These are phyloP conservation scores for Candida boidinii DNA, from an alignment of 805 yeast species.

Conservation along the genomic window DNA sequence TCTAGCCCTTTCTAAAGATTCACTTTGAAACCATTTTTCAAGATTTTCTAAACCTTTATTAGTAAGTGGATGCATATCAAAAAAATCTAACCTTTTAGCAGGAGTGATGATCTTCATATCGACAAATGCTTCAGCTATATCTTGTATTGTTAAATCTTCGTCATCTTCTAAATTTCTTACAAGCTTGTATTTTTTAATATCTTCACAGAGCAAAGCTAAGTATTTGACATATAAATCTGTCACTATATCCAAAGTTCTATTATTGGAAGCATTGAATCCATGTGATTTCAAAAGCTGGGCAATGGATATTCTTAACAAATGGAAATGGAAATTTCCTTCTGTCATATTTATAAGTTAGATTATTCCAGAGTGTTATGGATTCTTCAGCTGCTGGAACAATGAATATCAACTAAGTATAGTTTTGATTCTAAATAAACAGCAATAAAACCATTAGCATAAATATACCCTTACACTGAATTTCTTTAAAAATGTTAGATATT, in stretches of 20 bases:
- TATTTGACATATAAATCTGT: slow-evolving; percentile 70
- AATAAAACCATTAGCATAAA: too few species aligned
- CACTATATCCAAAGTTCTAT: slow-evolving; percentile 62
- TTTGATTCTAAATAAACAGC: too few species aligned
- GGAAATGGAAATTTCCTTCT: slow-evolving; percentile 23
- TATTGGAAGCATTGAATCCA: slow-evolving; percentile 77
- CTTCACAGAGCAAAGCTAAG: slow-evolving; percentile 42
- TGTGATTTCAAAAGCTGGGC: slow-evolving; percentile 62
- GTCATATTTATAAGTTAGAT: too few species aligned
- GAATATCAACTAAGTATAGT: too few species aligned
- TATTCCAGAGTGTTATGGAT: too few species aligned
- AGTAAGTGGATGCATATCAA: slow-evolving; percentile 37
- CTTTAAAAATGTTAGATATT: too few species aligned
- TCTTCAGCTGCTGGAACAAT: too few species aligned
- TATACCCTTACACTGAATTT: too few species aligned
- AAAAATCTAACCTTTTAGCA: slow-evolving; percentile 42
- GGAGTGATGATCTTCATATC: slow-evolving; percentile 59
- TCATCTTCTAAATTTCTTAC: slow-evolving; percentile 27
- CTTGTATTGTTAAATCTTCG: slow-evolving; percentile 40
- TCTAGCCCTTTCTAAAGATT: slow-evolving; percentile 34
- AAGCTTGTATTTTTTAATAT: slow-evolving; percentile 41
- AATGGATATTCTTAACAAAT: slow-evolving; percentile 21
- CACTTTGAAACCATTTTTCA: slow-evolving; percentile 48
- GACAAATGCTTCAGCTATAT: slow-evolving; percentile 62
- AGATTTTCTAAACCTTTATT: slow-evolving; percentile 41